Evolutionary conservation across 2,329 filamentous ascomycete species (phyloP), one percentile per base, ranked within the genome.

Genomic region (Xylaria sp.): DNA sequence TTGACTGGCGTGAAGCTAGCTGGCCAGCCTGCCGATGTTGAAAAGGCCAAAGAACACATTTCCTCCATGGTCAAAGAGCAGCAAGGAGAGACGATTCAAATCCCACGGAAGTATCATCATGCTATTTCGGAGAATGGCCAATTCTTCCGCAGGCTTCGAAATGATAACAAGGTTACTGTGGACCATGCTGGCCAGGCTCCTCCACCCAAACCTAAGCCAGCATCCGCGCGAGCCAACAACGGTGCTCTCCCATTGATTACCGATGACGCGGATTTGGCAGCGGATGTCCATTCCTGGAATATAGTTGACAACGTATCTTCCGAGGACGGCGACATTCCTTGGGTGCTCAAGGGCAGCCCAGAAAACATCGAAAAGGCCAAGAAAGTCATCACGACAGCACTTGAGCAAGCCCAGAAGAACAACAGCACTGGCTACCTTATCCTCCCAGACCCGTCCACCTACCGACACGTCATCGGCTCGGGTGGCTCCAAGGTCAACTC

Each of bases 401-500:
- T 97, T 40, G 83, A 87, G 59, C 84, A 90, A 67, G 87, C 88
- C 2, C 76, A 81, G 60, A 86, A 86, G 75, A 87, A 82, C 69
- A 86, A 80, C 42, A 85, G 87, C 4, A 91, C 87, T 1, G 94
- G 94, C 4, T 97, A 95, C 72, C 83, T 99, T 34, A 87, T 94
- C 61, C 82, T 99, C 38, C 90, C 93, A 0, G 93, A 99, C 69
- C 91, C 94, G 9, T 86, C 84, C 64, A 91, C 91, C 43, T 96
- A 97, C 79, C 86, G 93, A 58, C 89, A 89, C 61, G 90, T 99
- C 44, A 92, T 99, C 63, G 94, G 94, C 4, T 87, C 88, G 61
- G 90, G 89, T 55, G 94, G 94, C 54, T 89, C 85, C 72, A 93
- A 93, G 74, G 95, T 99, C 72, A 97, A 97, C 75, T 78, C 85